These are phyloP conservation scores for Trametes polyzona DNA, from an alignment of 1,284 basidiomycete species.

Conservation along the genomic window DNA sequence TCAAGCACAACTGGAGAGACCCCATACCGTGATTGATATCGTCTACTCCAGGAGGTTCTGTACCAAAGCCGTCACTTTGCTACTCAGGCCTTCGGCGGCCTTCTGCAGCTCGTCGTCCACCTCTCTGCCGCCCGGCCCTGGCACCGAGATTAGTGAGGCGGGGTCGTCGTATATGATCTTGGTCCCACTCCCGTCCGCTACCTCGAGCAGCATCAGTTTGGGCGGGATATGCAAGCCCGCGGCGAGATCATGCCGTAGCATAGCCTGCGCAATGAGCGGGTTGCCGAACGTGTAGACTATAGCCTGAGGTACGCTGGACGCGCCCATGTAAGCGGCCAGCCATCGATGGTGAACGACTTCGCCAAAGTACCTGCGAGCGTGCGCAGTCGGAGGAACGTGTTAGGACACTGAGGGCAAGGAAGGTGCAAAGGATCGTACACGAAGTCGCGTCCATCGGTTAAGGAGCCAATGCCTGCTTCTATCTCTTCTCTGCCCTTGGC, in stretches of 20 bases:
- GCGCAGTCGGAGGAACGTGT: too few species aligned
- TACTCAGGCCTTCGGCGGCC: constrained; percentile 45
- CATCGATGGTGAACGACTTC: constrained; percentile 46
- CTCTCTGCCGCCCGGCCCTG: constrained; percentile 5
- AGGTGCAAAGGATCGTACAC: too few species aligned
- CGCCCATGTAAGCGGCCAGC: constrained; percentile 41
- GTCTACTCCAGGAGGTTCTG: constrained; percentile 20
- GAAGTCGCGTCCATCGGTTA: constrained; percentile 46
- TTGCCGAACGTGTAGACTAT: constrained; percentile 56
- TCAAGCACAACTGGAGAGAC: too few species aligned
- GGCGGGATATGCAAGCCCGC: constrained; percentile 52
- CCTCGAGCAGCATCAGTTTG: constrained; percentile 50
- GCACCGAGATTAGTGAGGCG: constrained; percentile 43
- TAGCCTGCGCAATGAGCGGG: constrained; percentile 52
- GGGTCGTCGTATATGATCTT: constrained; percentile 54
- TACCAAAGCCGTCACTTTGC: constrained; percentile 49
- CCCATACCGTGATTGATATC: too few species aligned
- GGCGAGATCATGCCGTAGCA: constrained; percentile 48
- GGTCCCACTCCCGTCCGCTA: constrained; percentile 42
- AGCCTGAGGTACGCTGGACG: constrained; percentile 35
- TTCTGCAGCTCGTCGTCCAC: constrained; percentile 38
- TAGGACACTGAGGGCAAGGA: too few species aligned
- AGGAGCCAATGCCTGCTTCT: constrained; percentile 33
- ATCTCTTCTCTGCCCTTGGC: constrained; percentile 44
- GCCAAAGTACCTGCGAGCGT: constrained; percentile 54